phyloP scores from a whole-genome alignment of 495 filamentous ascomycete species.

The Neurospora cerealis region DNA sequence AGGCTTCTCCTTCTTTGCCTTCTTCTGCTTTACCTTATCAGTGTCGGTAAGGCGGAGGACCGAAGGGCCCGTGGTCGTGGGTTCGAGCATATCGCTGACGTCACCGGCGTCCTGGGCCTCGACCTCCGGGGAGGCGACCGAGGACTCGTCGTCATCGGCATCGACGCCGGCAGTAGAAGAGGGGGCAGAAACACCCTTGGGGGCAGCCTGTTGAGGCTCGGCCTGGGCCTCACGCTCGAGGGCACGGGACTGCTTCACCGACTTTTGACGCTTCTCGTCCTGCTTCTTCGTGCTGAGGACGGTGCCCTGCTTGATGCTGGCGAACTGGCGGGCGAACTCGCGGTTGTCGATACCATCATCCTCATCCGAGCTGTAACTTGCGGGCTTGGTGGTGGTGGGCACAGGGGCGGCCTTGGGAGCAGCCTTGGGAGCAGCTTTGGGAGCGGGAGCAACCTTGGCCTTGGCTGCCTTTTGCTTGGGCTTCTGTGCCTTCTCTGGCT shows the following conservation, averaged over 20 bases:
- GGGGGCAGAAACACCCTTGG: constrained; percentile 33
- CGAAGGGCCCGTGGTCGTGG: constrained; percentile 54
- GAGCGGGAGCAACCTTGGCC: not conserved
- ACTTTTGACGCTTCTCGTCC: constrained; percentile 52
- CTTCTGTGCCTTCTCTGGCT: constrained; percentile 23
- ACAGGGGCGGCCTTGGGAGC: constrained; percentile 2
- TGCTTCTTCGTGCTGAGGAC: constrained; percentile 44
- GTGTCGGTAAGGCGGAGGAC: constrained; percentile 65
- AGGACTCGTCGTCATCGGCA: constrained; percentile 72
- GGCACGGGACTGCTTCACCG: constrained; percentile 45
- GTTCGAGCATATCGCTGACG: constrained; percentile 83
- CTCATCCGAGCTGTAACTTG: constrained; percentile 37
- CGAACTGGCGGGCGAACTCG: constrained; percentile 64
- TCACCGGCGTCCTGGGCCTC: constrained; percentile 44
- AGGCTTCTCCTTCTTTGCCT: constrained; percentile 51
- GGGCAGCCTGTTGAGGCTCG: constrained; percentile 6
- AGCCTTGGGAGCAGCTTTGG: not conserved
- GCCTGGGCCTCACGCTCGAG: constrained; percentile 27
- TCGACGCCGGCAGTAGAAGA: constrained; percentile 72
- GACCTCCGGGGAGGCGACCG: constrained; percentile 50
- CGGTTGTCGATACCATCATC: constrained; percentile 54
- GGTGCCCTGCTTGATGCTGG: constrained; percentile 54
- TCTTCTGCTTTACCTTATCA: constrained; percentile 45
- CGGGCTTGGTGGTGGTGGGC: constrained; percentile 6
- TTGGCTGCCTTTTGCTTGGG: constrained; percentile 18